These are phyloP conservation scores for Rhipidocladum racemiflorum DNA, from an alignment of 176 grass and related monocot species.

Conservation along the genomic window DNA sequence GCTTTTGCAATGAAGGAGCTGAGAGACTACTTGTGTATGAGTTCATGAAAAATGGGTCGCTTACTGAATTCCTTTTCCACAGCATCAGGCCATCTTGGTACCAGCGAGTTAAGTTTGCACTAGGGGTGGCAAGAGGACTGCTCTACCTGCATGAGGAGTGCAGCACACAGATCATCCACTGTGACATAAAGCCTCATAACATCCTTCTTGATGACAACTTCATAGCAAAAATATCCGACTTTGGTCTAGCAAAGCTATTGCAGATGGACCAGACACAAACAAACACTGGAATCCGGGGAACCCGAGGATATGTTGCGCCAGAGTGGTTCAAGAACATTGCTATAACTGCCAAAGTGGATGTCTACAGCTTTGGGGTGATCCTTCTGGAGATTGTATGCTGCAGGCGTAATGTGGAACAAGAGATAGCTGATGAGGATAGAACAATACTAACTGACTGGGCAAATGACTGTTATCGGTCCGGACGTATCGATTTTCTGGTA, in stretches of 20 bases:
- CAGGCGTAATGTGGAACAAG: slow-evolving; percentile 17
- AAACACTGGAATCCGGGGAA: slow-evolving; percentile 21
- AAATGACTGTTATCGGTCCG: background rate
- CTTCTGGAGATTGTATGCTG: slow-evolving; percentile 34
- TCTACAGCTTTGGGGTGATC: slow-evolving; percentile 48
- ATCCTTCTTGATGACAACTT: slow-evolving; percentile 36
- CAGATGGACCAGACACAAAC: slow-evolving; percentile 31
- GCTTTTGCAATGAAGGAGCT: slow-evolving; percentile 20
- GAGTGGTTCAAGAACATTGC: slow-evolving; percentile 48
- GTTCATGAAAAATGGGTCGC: slow-evolving; percentile 20
- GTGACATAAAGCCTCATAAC: slow-evolving; percentile 52
- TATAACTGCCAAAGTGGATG: slow-evolving; percentile 34
- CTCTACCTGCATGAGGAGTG: slow-evolving; percentile 43
- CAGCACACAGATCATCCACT: slow-evolving; percentile 48
- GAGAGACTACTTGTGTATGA: background rate
- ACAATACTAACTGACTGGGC: slow-evolving; percentile 33
- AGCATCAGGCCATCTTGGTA: slow-evolving; percentile 10
- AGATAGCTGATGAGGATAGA: background rate
- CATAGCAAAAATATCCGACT: slow-evolving; percentile 9
- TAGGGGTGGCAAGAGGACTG: slow-evolving; percentile 33
- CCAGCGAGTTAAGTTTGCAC: slow-evolving; percentile 23
- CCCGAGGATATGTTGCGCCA: slow-evolving; percentile 19
- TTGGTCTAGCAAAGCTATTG: slow-evolving; percentile 35
- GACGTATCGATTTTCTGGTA: too few species aligned
- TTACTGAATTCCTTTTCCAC: background rate